phyloP scores from a whole-genome alignment of 164 flowering plant species.

The Stephania japonica region DNA sequence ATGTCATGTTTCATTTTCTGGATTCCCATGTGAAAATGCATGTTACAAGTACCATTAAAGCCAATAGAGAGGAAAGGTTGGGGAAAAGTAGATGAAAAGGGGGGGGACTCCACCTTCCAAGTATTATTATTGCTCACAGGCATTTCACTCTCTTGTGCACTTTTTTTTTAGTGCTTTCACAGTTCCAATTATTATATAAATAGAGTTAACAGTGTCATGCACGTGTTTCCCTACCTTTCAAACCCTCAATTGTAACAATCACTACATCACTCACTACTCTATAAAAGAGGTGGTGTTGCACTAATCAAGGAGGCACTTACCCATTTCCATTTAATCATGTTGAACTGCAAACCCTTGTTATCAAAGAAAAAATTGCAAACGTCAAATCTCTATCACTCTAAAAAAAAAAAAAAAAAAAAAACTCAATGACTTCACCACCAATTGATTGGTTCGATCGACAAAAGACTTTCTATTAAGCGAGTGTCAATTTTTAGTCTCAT shows the following conservation, averaged over 20 bases:
- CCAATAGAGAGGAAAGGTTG: neutral
- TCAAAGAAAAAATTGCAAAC: no score
- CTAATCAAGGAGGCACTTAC: neutral
- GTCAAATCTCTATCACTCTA: no score
- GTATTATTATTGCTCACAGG: neutral
- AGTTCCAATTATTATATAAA: neutral
- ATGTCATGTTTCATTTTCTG: neutral
- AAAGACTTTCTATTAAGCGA: no score
- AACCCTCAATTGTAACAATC: neutral
- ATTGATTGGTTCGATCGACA: no score
- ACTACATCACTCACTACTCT: neutral
- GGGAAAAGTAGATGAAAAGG: neutral
- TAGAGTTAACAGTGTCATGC: neutral
- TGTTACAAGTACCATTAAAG: conserved; percentile 1
- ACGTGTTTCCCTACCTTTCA: neutral
- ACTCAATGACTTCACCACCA: no score
- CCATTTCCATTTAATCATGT: neutral
- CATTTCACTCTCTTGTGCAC: neutral
- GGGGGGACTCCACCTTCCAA: neutral
- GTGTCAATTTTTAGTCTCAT: no score
- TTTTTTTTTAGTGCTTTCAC: neutral
- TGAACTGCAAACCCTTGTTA: neutral
- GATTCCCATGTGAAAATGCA: neutral
- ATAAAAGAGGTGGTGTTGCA: neutral
- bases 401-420: no score